Evolutionary conservation across 2,329 filamentous ascomycete species (phyloP), one percentile per base, ranked within the genome.

Genomic region (Cadophora gregata): DNA sequence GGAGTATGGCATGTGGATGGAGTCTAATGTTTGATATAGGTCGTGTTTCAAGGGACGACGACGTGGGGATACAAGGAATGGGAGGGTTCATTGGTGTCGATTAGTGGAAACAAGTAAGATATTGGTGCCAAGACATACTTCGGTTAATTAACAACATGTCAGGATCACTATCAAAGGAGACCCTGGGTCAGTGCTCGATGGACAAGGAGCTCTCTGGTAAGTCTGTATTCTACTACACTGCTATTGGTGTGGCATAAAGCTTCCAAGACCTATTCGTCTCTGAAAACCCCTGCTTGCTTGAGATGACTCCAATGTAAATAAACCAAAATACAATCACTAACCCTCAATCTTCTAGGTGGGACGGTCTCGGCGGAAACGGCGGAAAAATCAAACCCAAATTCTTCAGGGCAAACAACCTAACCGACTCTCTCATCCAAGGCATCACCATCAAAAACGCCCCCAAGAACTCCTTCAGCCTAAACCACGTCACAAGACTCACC

Each of bases 61-160:
- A 86, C 84, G 63, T 91, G 88, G 73, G 88, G 82, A 25, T 90
- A 90, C 79, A 80, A 85, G 68, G 84, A 88, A 73, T 91, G 88
- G 88, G 75, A 77, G 1, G 89, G 89, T 0, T 88, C 88, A 51
- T 80, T 91, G 16, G 81, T 91, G 71, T 82, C 70, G n/a, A 61
- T 75, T 47, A 71, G 68, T 4, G 73, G 72, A 51, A 51, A 60
- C 12, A 56, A 70, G 42, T 47, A 21, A 47, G 42, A 1, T 19
- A 1, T 4, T 6, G 7, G 14, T 47, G 5, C n/a, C n/a, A 21
- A 47, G n/a, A 21, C 2, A 21, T 47, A 4, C 2, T 47, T 21
- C n/a, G 19, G n/a, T 21, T 47, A 8, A 9, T n/a, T 21, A 9
- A 47, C 6, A 21, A 10, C 8, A 6, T 6, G 14, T 21, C n/a